Base-by-base conservation (phyloP, 1,139 yeast species). In the Yarrowia galli region DNA sequence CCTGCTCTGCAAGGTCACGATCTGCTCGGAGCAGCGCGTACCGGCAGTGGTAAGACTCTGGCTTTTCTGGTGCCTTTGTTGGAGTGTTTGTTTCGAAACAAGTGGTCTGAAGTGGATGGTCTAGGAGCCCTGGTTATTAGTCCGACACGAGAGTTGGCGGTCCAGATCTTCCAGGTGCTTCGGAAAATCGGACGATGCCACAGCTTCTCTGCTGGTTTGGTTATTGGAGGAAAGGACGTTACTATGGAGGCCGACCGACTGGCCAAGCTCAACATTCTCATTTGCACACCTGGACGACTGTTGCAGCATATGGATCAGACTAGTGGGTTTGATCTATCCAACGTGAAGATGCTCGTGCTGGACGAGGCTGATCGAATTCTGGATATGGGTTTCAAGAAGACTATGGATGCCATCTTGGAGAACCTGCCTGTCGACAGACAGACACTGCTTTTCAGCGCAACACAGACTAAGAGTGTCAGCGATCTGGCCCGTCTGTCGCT, bases 321-420 rank as follows among this genome's bases (percentile, higher is more conserved):
- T 7, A 89, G 91, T 6, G 96, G 96, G 0, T 84, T 96, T 77
- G 96, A 91, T 73, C 81, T 91, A 9, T 82, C 89, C 25, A 92
- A 92, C 75, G 79, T 95, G 69, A 97, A 93, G 77, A 85, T 89
- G 73, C 80, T 95, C 65, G 96, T 95, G 0, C 79, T 95, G 68
- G 99, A 95, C 77, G 99, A 95, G 79, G 99, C 99, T 0, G 99
- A 95, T 76, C 83, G 99, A 73, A 92, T 96, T 75, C 81, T 95
- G 72, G 99, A 95, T 78, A 92, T 95, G 97, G 99, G 99, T 9
- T 95, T 95, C 82, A 89, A 89, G 76, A 88, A 88, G 74, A 92
- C 97, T 60, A 80, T 95, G 68, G 98, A 96, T 77, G 89, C 89
- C 65, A 95, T 95, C 68, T 81, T 95, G 35, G 86, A 88, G 61